Evolutionary conservation across 177 flowering plant genomes (phyloP).

Genomic region (Tripterygium wilfordii): DNA sequence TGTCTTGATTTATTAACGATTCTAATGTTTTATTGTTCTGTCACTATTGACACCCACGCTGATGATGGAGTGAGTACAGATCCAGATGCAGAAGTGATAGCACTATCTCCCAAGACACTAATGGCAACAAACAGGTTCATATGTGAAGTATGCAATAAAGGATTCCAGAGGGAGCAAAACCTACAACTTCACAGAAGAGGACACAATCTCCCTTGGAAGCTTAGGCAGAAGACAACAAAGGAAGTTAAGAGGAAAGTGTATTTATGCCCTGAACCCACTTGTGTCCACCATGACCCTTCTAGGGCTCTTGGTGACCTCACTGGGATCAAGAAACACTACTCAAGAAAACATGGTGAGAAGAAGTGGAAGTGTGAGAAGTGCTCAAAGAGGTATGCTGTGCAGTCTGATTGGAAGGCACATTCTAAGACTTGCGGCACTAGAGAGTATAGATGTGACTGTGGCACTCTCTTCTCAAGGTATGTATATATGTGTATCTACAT

Average conservation of each 20-base stretch:
- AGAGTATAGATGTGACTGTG: slow-evolving; percentile 42
- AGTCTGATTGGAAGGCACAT: slow-evolving; percentile 63
- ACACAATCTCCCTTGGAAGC: slow-evolving; percentile 64
- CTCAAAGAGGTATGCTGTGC: slow-evolving; percentile 53
- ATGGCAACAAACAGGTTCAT: slow-evolving; percentile 65
- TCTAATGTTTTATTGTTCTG: slow-evolving; percentile 1
- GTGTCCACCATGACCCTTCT: slow-evolving; percentile 56
- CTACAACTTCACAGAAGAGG: slow-evolving; percentile 63
- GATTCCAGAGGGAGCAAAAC: slow-evolving; percentile 61
- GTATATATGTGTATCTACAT: too few relatives aligned
- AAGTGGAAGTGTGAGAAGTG: slow-evolving; percentile 61
- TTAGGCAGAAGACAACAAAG: slow-evolving; percentile 42
- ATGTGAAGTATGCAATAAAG: slow-evolving; percentile 61
- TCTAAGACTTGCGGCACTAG: slow-evolving; percentile 53
- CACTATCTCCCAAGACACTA: slow-evolving; percentile 54
- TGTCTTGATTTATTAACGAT: background rate
- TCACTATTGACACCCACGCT: too few relatives aligned
- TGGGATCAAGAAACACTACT: slow-evolving; percentile 53
- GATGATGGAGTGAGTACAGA: too few relatives aligned
- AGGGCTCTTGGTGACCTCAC: slow-evolving; percentile 59
- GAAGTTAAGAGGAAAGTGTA: slow-evolving; percentile 45
- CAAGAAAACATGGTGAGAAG: slow-evolving; percentile 55
- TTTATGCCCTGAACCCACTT: slow-evolving; percentile 50
- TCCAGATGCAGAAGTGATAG: slow-evolving; percentile 59
- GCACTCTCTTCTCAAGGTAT: slow-evolving; percentile 40